Base-by-base conservation (phyloP, 2,329 filamentous ascomycete species). In the Geosmithia morbida region DNA sequence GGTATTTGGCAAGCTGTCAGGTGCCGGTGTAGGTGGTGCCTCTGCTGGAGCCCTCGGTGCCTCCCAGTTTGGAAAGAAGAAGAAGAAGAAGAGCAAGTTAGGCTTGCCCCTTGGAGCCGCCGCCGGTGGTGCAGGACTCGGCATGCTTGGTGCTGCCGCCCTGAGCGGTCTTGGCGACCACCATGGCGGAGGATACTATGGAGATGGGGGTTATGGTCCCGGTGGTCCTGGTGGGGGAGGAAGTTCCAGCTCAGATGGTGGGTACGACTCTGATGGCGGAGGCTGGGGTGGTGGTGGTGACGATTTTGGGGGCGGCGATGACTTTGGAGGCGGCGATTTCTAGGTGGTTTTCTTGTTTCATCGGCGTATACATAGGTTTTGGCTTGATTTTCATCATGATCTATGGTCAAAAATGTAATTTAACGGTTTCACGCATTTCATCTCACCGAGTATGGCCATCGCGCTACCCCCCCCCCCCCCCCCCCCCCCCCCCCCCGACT, bases 61-160 rank as follows among this genome's bases (percentile, higher is more conserved):
- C 10, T 43, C 39, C 16, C 46, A 47, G 40, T 19, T 43, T 43
- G 45, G 17, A 7, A 17, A 16, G 22, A 22, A 45, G 20, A 30
- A 45, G 3, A 33, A 17, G 40, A 48, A 45, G 42, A 48, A 48
- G 46, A 48, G 44, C 46, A 48, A 48, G 20, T 48, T 6, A 10
- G 46, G 30, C 4, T 8, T 48, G 11, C 46, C 46, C 11, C n/a
- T 45, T 14, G 46, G 46, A n/a, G 46, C 46, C 17, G 46, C 46
- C 10, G 46, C 46, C 3, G 46, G 46, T 11, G 46, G 46, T 19
- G 42, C 19, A 3, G 46, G 46, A 7, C 13, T 45, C 42, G 46
- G 46, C 17, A 14, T 30, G 17, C 42, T 48, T 8, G 46, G 46
- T n/a, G 46, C 16, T 17, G 18, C 42, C 1, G 41, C 41, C 26